A percentile compares a stretch with the other conserved stretches of the same genome.
phyloP scores from a whole-genome alignment of 23 red algal genomes.

The Gracilaria domingensis region DNA sequence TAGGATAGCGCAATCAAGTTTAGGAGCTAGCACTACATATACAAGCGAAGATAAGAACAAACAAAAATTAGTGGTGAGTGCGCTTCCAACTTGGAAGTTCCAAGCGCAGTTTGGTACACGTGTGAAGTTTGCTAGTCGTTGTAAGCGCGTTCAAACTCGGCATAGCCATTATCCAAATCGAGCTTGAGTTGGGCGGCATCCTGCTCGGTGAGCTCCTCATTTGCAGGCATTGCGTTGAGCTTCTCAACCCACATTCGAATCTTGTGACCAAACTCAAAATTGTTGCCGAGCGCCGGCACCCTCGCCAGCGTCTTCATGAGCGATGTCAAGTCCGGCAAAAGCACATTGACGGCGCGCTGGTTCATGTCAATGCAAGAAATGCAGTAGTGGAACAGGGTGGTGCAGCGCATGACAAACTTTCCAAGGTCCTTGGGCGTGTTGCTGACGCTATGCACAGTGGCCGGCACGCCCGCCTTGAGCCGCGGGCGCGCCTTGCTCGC shows the following conservation, averaged over 20 bases:
- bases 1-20: no score
- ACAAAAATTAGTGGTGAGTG: no score
- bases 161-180: constrained; percentile 63
- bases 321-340: constrained; percentile 57
- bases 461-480: constrained; percentile 40
- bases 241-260: constrained; percentile 63
- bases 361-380: constrained; percentile 59
- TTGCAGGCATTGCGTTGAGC: constrained; percentile 64
- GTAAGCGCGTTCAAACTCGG: constrained; percentile 59
- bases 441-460: constrained; percentile 29
- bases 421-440: constrained; percentile 37
- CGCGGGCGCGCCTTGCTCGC: constrained; percentile 63
- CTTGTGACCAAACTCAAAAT: constrained; percentile 64
- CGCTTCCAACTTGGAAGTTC: no score
- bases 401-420: constrained; percentile 73
- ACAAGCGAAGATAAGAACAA: no score
- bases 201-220: constrained; percentile 27
- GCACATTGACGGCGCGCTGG: constrained; percentile 42
- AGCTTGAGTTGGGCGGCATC: constrained; percentile 63
- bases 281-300: constrained; percentile 8
- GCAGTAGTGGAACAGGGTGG: constrained; percentile 62
- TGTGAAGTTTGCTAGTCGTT: constrained; percentile 37
- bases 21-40: no score
- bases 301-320: constrained; percentile 58
- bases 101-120: no score